phyloP scores from a whole-genome alignment of 345 rosid genomes.

The Eucalyptus pauciflora region DNA sequence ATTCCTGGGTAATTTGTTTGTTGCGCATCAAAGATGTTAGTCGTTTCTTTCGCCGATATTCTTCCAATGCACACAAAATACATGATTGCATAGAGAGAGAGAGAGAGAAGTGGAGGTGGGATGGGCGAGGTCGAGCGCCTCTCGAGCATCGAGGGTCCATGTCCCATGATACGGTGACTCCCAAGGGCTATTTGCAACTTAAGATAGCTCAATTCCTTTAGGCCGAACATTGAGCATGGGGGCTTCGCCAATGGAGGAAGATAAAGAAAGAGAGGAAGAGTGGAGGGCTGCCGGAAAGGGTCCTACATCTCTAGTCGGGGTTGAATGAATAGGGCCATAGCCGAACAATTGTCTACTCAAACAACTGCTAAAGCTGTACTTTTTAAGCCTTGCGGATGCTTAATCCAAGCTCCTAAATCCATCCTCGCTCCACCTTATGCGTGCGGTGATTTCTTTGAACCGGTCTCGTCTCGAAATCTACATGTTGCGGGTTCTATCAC shows the following conservation, averaged over 20 bases:
- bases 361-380: not conserved
- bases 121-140: not conserved
- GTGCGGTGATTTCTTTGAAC: not conserved
- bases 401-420: not conserved
- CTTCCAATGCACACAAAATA: not conserved
- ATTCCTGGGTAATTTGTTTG: too few species aligned
- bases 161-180: not conserved
- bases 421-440: not conserved
- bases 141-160: not conserved
- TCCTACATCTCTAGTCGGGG: not conserved
- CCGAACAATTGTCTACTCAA: not conserved
- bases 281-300: not conserved
- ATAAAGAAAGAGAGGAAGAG: not conserved
- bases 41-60: rapidly evolving
- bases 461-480: not conserved
- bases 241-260: not conserved
- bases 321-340: not conserved
- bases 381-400: not conserved
- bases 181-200: not conserved
- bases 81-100: not conserved
- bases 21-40: too few species aligned
- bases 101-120: not conserved
- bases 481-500: too few species aligned
- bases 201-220: not conserved
- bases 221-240: not conserved